Evolutionary conservation across 2,329 filamentous ascomycete species (phyloP), one percentile per base, ranked within the genome.

Genomic region (Endocalyx cinctus): DNA sequence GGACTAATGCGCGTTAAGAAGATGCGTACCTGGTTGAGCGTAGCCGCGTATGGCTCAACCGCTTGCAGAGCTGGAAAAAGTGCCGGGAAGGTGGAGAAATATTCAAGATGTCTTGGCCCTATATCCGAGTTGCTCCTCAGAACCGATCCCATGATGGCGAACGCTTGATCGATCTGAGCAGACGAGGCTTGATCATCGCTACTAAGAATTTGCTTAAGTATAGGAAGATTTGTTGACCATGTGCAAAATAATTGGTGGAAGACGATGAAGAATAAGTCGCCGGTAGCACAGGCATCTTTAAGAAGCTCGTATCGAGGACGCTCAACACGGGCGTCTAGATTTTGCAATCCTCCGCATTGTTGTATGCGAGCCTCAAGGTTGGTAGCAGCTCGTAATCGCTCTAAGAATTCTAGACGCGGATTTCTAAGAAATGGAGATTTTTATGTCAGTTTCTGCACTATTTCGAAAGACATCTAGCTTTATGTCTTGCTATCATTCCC

Each of bases 221-320:
- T n/a, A n/a, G n/a, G n/a, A n/a, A n/a, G n/a, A n/a, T n/a, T n/a
- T n/a, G n/a, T n/a, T n/a, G n/a, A n/a, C 69, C 72, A 76, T 14
- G 72, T 49, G 49, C 79, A 84, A 52, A 77, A 80, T 2, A 82
- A 38, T 49, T 85, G 81, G 50, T 85, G 82, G 10, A 84, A 52
- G 5, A 70, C 64, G 31, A 87, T 46, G 50, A 82, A 88, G 49
- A 84, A 76, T 29, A 63, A 41, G 52, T 89, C 84, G 5, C 67
- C 55, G 1, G 52, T 46, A 2, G 41, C 27, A 42, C 77, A 82
- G 2, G 83, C 82, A 16, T 74, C 62, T 17, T 43, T 49, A 10
- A 88, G 59, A 6, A 84, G 63, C n/a, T 53, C 43, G 20, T 77
- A 62, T 18, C 82, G 68, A 16, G 61, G 61, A 27, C 51, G 47